Base-by-base conservation (phyloP, 495 filamentous ascomycete species). In the Penicillium angulare region DNA sequence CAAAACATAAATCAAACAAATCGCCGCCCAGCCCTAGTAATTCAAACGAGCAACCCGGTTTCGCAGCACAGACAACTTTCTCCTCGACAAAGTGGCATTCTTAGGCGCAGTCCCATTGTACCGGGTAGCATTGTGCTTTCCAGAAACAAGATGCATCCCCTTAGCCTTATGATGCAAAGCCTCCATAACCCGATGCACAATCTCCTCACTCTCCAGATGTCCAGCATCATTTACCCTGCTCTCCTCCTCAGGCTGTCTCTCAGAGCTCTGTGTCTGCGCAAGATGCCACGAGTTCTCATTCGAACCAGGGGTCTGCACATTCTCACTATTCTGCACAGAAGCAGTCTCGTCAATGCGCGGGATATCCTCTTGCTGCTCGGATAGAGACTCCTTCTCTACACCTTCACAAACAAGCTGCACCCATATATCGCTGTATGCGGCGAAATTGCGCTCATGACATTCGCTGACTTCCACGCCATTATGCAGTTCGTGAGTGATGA, bases 371-470 rank as follows among this genome's bases (percentile, higher is more conserved):
- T 13, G n/a, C 16, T 56, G 23, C 7, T 56, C 36, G 8, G 24
- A n/a, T 22, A 51, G 9, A 20, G 43, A 39, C 29, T 50, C 39
- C 2, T 16, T 16, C 5, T 22, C 32, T 12, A 12, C 43, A 5
- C 43, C 26, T 2, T 47, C 29, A 22, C 71, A 74, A 16, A 62
- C 54, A 35, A 74, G 52, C 29, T 55, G 59, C 24, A 70, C 43
- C 68, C 69, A 74, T 3, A 74, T 62, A 41, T 68, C 43, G 39
- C 43, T 63, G 33, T 58, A 71, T 13, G 62, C 61, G 3, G 49
- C 50, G 32, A 69, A 66, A 5, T 50, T 50, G 18, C 67, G 51
- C 31, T 43, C 7, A 36, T 47, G 39, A 34, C 71, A 74, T n/a
- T 53, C 35, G 50, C 66, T 69, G 7, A 65, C 46, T 34, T 46